Percentiles rank a stretch among this genome's conserved stretches.
phyloP scores from a whole-genome alignment of 176 grass and related monocot genomes.

The Aegilops sharonensis region DNA sequence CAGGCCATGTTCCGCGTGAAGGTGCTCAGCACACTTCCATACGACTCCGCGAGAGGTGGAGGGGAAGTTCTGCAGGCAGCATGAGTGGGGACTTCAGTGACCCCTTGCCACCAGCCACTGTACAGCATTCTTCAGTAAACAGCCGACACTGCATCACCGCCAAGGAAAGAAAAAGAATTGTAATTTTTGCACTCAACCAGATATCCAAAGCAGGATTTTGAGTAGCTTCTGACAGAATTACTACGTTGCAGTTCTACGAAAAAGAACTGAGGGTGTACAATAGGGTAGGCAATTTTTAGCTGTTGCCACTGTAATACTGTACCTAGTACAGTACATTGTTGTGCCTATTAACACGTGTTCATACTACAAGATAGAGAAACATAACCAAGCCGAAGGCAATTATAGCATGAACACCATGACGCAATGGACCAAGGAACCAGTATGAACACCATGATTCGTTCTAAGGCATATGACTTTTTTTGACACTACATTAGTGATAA shows the following conservation, averaged over 20 bases:
- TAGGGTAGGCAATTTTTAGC: conserved; percentile 44
- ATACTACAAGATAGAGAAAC: not conserved
- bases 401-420: no score
- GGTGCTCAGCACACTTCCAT: conserved; percentile 62
- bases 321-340: conserved; percentile 13
- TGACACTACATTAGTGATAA: no score
- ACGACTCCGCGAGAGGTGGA: conserved; percentile 42
- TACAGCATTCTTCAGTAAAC: conserved; percentile 44
- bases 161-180: not conserved
- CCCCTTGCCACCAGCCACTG: conserved; percentile 17
- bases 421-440: no score
- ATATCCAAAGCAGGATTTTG: conserved; percentile 32
- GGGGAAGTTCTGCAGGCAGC: conserved; percentile 62
- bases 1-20: conserved; percentile 86
- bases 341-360: conserved; percentile 4
- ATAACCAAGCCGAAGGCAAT: no score
- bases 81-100: conserved; percentile 30
- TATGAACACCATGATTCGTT: no score
- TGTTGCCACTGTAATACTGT: conserved; percentile 37
- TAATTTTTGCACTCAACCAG: conserved; percentile 29
- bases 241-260: conserved; percentile 18
- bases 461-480: no score
- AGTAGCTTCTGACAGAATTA: conserved; percentile 21
- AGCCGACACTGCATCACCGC: not conserved
- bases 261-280: conserved; percentile 33